These are phyloP conservation scores for Wickerhamomyces ciferrii DNA, from an alignment of 805 yeast species.

Conservation along the genomic window DNA sequence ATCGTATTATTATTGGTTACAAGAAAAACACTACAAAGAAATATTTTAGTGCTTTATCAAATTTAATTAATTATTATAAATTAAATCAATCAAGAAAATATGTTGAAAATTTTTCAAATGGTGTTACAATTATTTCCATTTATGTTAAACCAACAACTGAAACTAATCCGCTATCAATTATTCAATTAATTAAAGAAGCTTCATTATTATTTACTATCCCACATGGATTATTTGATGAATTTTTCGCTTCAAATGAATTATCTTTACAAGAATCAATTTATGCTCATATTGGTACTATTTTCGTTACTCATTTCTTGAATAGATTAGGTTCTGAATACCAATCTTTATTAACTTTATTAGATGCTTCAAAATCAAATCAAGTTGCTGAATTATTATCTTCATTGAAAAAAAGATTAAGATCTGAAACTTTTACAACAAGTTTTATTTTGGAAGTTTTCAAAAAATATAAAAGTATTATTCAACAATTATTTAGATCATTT, in stretches of 20 bases:
- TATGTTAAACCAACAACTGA: slow-evolving; percentile 65
- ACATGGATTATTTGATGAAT: slow-evolving; percentile 69
- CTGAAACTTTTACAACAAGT: slow-evolving; percentile 87
- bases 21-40: slow-evolving; percentile 80
- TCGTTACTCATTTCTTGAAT: slow-evolving; percentile 91
- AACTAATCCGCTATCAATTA: slow-evolving; percentile 58
- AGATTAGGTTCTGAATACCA: slow-evolving; percentile 88
- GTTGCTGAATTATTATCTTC: slow-evolving; percentile 73
- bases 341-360: slow-evolving; percentile 49
- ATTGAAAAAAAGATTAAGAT: slow-evolving; percentile 83
- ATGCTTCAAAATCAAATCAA: slow-evolving; percentile 52
- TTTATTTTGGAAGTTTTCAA: slow-evolving; percentile 75
- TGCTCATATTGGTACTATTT: slow-evolving; percentile 89
- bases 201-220: slow-evolving; percentile 90
- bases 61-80: slow-evolving; percentile 85
- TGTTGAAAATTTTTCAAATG: slow-evolving; percentile 90
- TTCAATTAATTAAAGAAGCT: slow-evolving; percentile 91
- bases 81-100: slow-evolving; percentile 82
- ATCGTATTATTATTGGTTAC: slow-evolving; percentile 84
- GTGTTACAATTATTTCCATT: slow-evolving; percentile 80
- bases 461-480: slow-evolving; percentile 63
- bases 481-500: slow-evolving; percentile 83
- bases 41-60: slow-evolving; percentile 80
- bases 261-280: slow-evolving; percentile 93
- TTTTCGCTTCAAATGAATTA: slow-evolving; percentile 69